A percentile compares a stretch with the other conserved stretches of the same genome.
Evolutionary conservation across 306 rosid genomes (phyloP).

Genomic region (Potentilla sterilis): DNA sequence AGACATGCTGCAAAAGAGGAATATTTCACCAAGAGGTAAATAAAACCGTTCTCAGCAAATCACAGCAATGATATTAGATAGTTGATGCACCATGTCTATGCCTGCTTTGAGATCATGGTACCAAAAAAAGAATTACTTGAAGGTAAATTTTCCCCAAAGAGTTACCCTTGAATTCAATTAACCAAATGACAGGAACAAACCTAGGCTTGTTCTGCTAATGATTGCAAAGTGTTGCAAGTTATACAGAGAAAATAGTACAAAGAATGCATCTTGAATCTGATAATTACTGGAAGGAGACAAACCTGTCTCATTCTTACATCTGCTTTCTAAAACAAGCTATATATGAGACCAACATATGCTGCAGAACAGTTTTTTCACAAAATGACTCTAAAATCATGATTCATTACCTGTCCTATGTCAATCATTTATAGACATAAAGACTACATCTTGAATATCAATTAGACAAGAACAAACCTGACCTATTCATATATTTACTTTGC

Average conservation of each 20-base stretch:
- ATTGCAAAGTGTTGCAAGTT: background rate
- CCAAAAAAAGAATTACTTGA: background rate
- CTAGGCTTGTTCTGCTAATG: background rate
- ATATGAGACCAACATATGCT: background rate
- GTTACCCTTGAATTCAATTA: background rate
- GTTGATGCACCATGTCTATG: background rate
- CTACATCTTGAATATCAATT: background rate
- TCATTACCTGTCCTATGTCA: too few species aligned
- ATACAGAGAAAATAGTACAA: background rate
- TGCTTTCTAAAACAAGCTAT: background rate
- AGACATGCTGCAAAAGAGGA: background rate
- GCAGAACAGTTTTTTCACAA: background rate
- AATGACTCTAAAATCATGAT: background rate
- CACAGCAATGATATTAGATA: background rate
- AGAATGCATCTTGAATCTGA: background rate
- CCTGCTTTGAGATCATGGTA: background rate
- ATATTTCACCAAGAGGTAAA: background rate
- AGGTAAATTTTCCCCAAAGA: background rate
- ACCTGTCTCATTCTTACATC: background rate
- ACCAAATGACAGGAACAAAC: conserved; percentile 3
- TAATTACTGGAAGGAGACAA: background rate
- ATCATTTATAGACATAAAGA: background rate
- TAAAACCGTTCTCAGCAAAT: background rate
- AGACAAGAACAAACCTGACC: background rate
- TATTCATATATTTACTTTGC: background rate